Base-by-base conservation (phyloP, 2,329 filamentous ascomycete genomes). In the Pyrenochaeta sp. region DNA sequence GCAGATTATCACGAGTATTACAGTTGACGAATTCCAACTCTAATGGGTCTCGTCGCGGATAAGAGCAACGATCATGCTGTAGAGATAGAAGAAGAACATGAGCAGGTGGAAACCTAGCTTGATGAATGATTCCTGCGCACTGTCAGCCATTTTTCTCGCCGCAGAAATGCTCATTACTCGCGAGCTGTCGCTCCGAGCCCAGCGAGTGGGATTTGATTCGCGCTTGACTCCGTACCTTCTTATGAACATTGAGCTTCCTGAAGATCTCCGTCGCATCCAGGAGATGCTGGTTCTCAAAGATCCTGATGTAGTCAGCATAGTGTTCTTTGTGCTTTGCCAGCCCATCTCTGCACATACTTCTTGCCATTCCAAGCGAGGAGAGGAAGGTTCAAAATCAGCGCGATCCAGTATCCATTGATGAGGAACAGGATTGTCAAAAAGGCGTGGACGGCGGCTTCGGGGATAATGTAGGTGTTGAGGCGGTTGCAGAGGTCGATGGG, bases 1-100 rank as follows among this genome's bases (percentile, higher is more conserved):
- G 21, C 39, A 35, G 5, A 35, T 26, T 34, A 20, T 35, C 22
- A 41, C 28, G 21, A 45, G 36, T 22, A 39, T 14, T 32, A 48
- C 24, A 15, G 26, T 13, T 19, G 40, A 27, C 14, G 23, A 3
- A 32, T 9, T 63, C 67, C 63, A 70, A 51, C 41, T 65, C 69
- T 60, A 96, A 75, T 91, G 84, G 48, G 88, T 84, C 78, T 99
- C 94, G 74, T 97, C 94, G 69, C 88, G 87, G 80, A 99, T 99
- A 53, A 99, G 83, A 58, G 94, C 93, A 55, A 96, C 93, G 63
- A 94, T 94, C 89, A 94, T 95, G 86, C 89, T 95, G 84, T 96
- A 96, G 44, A 99, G 88, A 79, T 99, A 99, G 84, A 97, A 99
- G 86, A 99, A 99, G 84, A 99, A 99, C 91, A 99, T 96, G 77